phyloP scores from a whole-genome alignment of 106 monocot species.

The Iris macrosiphon region DNA sequence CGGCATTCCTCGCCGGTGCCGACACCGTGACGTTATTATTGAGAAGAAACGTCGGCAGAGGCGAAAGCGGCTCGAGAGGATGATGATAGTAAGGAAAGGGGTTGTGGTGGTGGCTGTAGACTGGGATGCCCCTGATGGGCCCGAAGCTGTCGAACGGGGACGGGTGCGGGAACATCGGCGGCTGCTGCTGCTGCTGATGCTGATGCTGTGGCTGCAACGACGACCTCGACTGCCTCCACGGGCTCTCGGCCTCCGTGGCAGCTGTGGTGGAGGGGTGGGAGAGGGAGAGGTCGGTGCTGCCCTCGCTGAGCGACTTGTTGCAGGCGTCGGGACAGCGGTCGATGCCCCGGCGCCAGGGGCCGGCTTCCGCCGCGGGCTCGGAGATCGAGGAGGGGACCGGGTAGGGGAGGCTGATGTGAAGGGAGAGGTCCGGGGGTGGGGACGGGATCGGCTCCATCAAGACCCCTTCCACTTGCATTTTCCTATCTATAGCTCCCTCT shows the following conservation, averaged over 20 bases:
- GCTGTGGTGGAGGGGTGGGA: neutral
- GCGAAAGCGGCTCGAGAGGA: neutral
- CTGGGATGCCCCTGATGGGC: conserved; percentile 17
- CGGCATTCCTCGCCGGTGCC: too few species aligned
- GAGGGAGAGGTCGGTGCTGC: neutral
- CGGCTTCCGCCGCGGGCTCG: too few species aligned
- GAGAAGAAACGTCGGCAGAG: neutral
- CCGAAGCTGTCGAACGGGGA: too few species aligned
- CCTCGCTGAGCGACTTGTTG: too few species aligned
- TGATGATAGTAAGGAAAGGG: neutral
- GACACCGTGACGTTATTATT: too few species aligned
- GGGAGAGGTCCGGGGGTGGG: neutral
- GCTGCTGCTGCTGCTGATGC: neutral
- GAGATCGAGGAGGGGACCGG: neutral
- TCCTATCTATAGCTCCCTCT: too few species aligned
- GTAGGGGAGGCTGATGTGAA: conserved; percentile 1
- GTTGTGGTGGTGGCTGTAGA: conserved; percentile 4
- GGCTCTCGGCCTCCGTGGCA: neutral
- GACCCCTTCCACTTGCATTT: too few species aligned
- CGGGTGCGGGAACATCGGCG: too few species aligned
- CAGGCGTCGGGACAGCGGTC: too few species aligned
- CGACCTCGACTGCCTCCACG: neutral
- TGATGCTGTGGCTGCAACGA: neutral
- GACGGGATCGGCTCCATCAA: too few species aligned
- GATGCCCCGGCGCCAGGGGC: too few species aligned